Percentiles rank a stretch among this genome's conserved stretches.
phyloP scores from a whole-genome alignment of 2,329 filamentous ascomycete species.

The Fonsecaea pugnacius region DNA sequence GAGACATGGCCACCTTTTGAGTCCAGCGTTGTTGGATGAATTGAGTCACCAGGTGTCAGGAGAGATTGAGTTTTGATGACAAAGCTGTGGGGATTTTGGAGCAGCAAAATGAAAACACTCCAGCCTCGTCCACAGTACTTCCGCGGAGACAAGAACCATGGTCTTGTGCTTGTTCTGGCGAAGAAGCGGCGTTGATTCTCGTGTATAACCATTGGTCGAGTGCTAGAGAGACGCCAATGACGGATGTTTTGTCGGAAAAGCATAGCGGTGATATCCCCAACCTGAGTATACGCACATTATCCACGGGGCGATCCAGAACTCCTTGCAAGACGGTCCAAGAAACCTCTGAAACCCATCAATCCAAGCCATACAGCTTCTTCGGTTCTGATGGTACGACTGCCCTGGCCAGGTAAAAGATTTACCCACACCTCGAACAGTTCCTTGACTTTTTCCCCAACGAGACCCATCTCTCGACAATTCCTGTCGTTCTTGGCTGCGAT shows the following conservation, averaged over 20 bases:
- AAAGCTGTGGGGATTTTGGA: neutral
- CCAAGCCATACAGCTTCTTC: conserved; percentile 83
- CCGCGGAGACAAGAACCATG: neutral
- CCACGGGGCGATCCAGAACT: neutral
- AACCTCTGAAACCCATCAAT: conserved; percentile 65
- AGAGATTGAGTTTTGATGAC: neutral
- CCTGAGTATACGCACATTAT: neutral
- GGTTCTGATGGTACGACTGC: conserved; percentile 79
- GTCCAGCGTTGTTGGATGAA: neutral
- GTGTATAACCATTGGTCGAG: neutral
- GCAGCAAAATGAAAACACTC: neutral
- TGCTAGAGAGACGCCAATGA: neutral
- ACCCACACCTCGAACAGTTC: conserved; percentile 84
- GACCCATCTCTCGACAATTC: conserved; percentile 63
- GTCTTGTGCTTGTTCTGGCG: neutral
- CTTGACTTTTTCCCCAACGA: conserved; percentile 66
- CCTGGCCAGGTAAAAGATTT: conserved; percentile 78
- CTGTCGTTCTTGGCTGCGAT: conserved; percentile 69
- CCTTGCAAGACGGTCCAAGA: conserved; percentile 17
- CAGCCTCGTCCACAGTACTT: neutral
- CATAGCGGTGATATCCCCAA: neutral
- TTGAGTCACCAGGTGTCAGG: neutral
- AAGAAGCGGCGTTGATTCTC: neutral
- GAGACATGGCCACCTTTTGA: neutral
- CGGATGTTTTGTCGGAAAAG: neutral